phyloP scores from a whole-genome alignment of 169 alveolate genomes.

The Cryptosporidium sp. region DNA sequence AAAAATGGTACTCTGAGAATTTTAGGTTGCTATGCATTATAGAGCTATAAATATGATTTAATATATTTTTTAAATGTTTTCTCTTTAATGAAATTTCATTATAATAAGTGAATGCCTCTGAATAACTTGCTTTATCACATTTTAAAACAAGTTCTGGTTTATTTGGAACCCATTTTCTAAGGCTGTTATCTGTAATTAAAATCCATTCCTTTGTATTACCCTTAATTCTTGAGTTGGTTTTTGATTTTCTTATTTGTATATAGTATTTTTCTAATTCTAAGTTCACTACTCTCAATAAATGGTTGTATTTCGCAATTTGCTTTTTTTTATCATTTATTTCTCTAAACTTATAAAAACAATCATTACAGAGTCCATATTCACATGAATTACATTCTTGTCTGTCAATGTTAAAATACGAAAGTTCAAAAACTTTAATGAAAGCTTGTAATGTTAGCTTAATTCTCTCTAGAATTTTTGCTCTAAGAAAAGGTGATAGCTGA shows the following conservation, averaged over 20 bases:
- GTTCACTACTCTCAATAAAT: neutral
- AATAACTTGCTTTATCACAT: constrained; percentile 12
- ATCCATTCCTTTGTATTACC: neutral
- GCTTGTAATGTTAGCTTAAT: constrained; percentile 23
- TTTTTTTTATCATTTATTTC: neutral
- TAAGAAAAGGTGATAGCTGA: neutral
- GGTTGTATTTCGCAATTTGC: neutral
- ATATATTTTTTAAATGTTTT: neutral
- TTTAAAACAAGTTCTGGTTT: neutral
- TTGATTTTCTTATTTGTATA: neutral
- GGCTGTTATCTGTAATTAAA: constrained; percentile 12
- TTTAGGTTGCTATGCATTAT: neutral
- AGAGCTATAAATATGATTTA: neutral
- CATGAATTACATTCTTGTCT: neutral
- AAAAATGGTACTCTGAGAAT: constrained; percentile 13
- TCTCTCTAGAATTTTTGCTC: constrained; percentile 44
- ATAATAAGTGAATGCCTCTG: constrained; percentile 12
- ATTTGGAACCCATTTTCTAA: constrained; percentile 11
- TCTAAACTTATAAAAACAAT: constrained; percentile 1
- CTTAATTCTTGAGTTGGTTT: neutral
- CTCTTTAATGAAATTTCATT: neutral
- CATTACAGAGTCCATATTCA: constrained; percentile 19
- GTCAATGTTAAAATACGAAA: neutral
- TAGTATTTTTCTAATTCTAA: neutral
- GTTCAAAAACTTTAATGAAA: neutral